Percentiles rank a stretch among this genome's conserved stretches.
phyloP scores from a whole-genome alignment of 116 monocot genomes.

The Papilionanthe hybrid region DNA sequence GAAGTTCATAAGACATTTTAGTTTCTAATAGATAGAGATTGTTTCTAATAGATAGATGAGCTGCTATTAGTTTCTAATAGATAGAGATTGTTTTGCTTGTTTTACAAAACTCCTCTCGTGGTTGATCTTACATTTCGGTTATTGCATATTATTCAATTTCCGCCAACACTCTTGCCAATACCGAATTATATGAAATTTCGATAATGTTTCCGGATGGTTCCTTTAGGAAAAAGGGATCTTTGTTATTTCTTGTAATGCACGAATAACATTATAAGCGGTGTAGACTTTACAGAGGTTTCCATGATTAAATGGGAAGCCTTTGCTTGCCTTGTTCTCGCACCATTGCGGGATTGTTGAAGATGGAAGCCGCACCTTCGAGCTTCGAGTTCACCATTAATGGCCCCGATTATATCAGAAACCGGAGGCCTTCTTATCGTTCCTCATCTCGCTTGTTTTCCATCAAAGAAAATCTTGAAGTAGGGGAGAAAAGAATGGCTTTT shows the following conservation, averaged over 20 bases:
- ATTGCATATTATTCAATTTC: no score
- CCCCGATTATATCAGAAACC: not conserved
- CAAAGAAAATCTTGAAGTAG: not conserved
- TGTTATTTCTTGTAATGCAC: conserved; percentile 3
- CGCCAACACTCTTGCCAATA: no score
- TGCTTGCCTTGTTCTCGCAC: not conserved
- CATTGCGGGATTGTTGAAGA: conserved; percentile 1
- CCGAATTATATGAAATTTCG: conserved; percentile 4
- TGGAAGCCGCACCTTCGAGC: not conserved
- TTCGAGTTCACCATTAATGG: no score
- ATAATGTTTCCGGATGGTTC: not conserved
- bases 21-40: no score
- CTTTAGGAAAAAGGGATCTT: not conserved
- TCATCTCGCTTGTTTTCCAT: not conserved
- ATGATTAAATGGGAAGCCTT: not conserved
- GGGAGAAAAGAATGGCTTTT: not conserved
- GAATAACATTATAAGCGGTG: not conserved
- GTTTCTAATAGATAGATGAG: no score
- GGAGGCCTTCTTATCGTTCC: not conserved
- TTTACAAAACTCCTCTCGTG: no score
- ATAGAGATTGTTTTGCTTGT: no score
- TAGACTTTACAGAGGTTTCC: conserved; percentile 1
- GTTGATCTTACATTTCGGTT: no score
- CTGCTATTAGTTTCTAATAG: no score
- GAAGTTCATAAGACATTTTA: no score